These are phyloP conservation scores for Acmispon strigosus DNA, from an alignment of 306 rosid species.

Conservation along the genomic window DNA sequence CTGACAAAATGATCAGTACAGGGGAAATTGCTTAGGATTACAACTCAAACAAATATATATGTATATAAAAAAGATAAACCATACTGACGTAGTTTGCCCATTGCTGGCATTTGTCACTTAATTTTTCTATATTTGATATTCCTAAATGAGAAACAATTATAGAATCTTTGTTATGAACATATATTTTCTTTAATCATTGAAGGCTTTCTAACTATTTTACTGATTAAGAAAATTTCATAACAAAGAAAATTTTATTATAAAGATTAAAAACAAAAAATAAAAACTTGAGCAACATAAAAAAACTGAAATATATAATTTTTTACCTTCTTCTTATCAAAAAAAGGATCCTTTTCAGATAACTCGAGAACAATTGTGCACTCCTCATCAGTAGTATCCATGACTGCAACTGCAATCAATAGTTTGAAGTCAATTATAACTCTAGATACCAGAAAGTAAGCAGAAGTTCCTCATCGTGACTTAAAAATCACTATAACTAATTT, in stretches of 20 bases:
- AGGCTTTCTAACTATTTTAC: background rate
- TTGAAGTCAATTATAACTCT: constrained; percentile 3
- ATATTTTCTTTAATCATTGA: background rate
- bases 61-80: too few relatives aligned
- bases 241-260: background rate
- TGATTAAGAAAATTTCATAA: background rate
- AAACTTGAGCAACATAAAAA: background rate
- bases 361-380: constrained; percentile 55
- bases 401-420: constrained; percentile 32
- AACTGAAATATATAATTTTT: background rate
- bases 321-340: constrained; percentile 68
- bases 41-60: background rate
- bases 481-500: background rate
- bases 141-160: background rate
- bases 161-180: background rate
- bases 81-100: background rate
- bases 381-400: constrained; percentile 28
- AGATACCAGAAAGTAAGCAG: background rate
- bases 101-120: background rate
- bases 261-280: background rate
- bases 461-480: background rate
- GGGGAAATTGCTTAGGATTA: constrained; percentile 7
- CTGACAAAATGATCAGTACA: constrained; percentile 30
- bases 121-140: constrained; percentile 2
- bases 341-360: constrained; percentile 45